phyloP scores from a whole-genome alignment of 106 monocot genomes.

The Allium fistulosum region DNA sequence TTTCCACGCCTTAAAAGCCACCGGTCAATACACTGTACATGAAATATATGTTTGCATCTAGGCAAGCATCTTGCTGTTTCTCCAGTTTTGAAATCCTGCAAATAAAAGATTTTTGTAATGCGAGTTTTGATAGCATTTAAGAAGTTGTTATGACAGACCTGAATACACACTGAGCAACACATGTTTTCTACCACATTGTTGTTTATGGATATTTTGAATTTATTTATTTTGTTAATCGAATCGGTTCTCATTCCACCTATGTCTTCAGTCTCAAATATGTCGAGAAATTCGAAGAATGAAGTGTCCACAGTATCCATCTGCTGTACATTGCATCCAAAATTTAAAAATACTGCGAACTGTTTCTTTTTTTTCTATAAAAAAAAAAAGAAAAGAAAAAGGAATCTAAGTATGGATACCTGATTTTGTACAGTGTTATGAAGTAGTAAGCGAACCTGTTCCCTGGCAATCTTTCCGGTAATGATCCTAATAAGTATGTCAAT shows the following conservation, averaged over 20 bases:
- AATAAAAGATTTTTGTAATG: neutral
- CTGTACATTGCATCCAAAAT: neutral
- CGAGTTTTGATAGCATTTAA: neutral
- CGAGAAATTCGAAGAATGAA: conserved; percentile 11
- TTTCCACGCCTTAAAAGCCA: conserved; percentile 74
- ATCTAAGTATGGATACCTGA: conserved; percentile 31
- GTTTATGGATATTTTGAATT: conserved; percentile 27
- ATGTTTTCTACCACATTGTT: conserved; percentile 13
- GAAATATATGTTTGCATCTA: conserved; percentile 69
- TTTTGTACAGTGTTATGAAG: conserved; percentile 73
- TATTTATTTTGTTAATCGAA: conserved; percentile 41
- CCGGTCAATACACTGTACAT: conserved; percentile 61
- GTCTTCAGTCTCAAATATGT: conserved; percentile 52
- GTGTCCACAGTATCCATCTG: conserved; percentile 65
- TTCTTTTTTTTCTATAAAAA: too few relatives aligned
- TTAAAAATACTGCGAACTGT: too few relatives aligned
- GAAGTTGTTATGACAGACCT: conserved; percentile 10
- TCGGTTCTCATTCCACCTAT: conserved; percentile 45
- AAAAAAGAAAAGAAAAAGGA: too few relatives aligned
- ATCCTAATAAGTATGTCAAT: conserved; percentile 64
- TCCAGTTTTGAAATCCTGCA: conserved; percentile 62
- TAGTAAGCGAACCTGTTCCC: conserved; percentile 63
- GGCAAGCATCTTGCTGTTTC: conserved; percentile 58
- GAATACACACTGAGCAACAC: conserved; percentile 61
- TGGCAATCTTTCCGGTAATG: conserved; percentile 16